Evolutionary conservation across 2,329 filamentous ascomycete genomes (phyloP), one percentile per base, ranked within the genome.

Genomic region (Aspergillus awamori): DNA sequence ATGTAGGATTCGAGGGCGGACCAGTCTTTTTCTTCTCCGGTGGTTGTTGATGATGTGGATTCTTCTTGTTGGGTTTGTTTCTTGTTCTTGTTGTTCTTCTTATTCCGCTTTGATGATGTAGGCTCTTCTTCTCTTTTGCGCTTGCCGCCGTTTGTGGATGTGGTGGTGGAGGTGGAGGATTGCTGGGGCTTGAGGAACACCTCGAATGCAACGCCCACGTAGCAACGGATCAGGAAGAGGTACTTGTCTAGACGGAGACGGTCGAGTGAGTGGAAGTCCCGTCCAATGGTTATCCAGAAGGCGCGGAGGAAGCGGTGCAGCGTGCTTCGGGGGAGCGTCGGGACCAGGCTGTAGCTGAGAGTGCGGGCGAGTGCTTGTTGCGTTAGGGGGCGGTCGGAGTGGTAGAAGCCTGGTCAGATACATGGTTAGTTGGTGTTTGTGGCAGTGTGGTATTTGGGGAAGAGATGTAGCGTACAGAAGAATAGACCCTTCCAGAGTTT

Each of bases 401-500:
- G 95, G 89, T 92, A 97, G 71, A 95, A 86, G 72, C 89, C 89
- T 83, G 53, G 48, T 53, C 30, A 10, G n/a, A 8, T 20, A 20
- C 17, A 53, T n/a, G 22, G 28, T 53, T 17, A 36, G 13, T 11
- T 33, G 20, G 20, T 20, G 20, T 20, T 36, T 15, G 55, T 26
- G 7, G n/a, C 51, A 20, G 11, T 41, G 15, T 10, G 10, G 1
- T 30, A 8, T 24, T 24, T 33, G 8, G 24, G 24, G 4, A 30
- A 3, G 8, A 3, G 10, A 10, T 4, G 4, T 36, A 20, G 66
- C 80, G 57, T 80, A 85, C 86, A 87, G 83, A 93, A 97, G 82
- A 95, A 97, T 20, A 98, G 86, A 5, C 93, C 94, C 74, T 96
- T 96, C 92, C 93, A 97, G 66, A 98, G 85, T 81, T 97, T 97